Evolutionary conservation across 1,139 yeast genomes (phyloP).

Genomic region (Petasospora rhodanensis): DNA sequence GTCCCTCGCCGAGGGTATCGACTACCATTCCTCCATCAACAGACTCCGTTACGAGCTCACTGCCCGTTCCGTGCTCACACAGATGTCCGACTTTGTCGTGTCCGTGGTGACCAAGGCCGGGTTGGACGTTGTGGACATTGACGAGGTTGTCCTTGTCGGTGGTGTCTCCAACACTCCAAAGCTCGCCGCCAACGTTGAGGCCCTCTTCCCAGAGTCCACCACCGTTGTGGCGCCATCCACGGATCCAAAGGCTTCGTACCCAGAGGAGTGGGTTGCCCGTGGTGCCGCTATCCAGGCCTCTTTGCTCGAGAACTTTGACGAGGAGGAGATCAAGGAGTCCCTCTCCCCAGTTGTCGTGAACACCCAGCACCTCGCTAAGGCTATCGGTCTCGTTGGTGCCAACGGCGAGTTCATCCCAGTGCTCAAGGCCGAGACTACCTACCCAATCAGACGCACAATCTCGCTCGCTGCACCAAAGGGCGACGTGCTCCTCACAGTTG

Average conservation of each 20-base stretch:
- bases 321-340: slow-evolving; percentile 80
- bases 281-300: slow-evolving; percentile 99
- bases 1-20: slow-evolving; percentile 89
- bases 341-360: slow-evolving; percentile 81
- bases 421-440: slow-evolving; percentile 80
- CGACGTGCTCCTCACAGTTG: slow-evolving; percentile 64
- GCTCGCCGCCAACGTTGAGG: slow-evolving; percentile 69
- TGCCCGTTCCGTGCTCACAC: slow-evolving; percentile 71
- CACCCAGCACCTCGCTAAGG: slow-evolving; percentile 80
- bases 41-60: slow-evolving; percentile 91
- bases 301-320: slow-evolving; percentile 77
- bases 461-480: slow-evolving; percentile 61
- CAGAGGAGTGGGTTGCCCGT: slow-evolving; percentile 85
- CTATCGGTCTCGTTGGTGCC: slow-evolving; percentile 80
- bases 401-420: slow-evolving; percentile 71
- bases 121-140: slow-evolving; percentile 79
- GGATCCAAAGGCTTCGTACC: slow-evolving; percentile 75
- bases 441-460: slow-evolving; percentile 81
- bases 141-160: slow-evolving; percentile 89
- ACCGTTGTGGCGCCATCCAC: slow-evolving; percentile 71
- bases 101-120: slow-evolving; percentile 75
- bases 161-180: slow-evolving; percentile 93
- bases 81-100: slow-evolving; percentile 75
- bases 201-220: slow-evolving; percentile 79
- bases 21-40: slow-evolving; percentile 88